Evolutionary conservation across 805 yeast genomes (phyloP).

Genomic region (Huiozyma sinensis): DNA sequence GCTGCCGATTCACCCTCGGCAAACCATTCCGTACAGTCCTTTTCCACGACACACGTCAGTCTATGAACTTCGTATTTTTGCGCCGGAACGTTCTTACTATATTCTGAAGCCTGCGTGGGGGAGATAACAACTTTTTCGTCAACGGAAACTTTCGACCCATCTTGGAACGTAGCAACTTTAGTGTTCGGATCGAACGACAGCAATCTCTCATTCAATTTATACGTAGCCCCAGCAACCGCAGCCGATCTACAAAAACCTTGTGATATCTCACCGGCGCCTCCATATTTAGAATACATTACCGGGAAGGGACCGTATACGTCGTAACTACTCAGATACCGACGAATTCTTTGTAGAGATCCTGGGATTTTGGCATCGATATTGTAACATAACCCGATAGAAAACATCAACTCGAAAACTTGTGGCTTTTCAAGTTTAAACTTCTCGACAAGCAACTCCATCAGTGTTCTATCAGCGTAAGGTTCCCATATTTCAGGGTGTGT

Average conservation of each 20-base stretch:
- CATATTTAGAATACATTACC: constrained; percentile 81
- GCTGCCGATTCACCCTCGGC: constrained; percentile 75
- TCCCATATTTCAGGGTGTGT: constrained; percentile 45
- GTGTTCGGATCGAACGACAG: constrained; percentile 52
- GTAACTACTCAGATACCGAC: constrained; percentile 72
- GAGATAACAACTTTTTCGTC: constrained; percentile 71
- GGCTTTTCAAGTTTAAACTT: constrained; percentile 62
- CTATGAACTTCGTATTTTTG: constrained; percentile 55
- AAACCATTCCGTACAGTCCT: constrained; percentile 89
- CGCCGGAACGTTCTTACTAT: constrained; percentile 33
- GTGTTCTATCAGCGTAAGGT: constrained; percentile 44
- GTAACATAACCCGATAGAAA: constrained; percentile 73
- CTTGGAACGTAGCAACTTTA: constrained; percentile 61
- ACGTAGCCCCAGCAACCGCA: constrained; percentile 95
- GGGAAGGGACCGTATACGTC: constrained; percentile 95
- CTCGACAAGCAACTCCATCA: constrained; percentile 46
- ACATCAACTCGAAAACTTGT: constrained; percentile 75
- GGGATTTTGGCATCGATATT: constrained; percentile 51
- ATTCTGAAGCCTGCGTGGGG: constrained; percentile 51
- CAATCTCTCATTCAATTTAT: constrained; percentile 65
- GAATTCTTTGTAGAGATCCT: constrained; percentile 69
- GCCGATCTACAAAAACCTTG: constrained; percentile 97
- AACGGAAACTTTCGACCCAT: constrained; percentile 64
- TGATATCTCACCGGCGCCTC: constrained; percentile 90
- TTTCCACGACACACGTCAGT: constrained; percentile 70